Evolutionary conservation across 164 flowering plant species (phyloP), one percentile per base, ranked within the genome.

Genomic region (Buxus sempervirens): DNA sequence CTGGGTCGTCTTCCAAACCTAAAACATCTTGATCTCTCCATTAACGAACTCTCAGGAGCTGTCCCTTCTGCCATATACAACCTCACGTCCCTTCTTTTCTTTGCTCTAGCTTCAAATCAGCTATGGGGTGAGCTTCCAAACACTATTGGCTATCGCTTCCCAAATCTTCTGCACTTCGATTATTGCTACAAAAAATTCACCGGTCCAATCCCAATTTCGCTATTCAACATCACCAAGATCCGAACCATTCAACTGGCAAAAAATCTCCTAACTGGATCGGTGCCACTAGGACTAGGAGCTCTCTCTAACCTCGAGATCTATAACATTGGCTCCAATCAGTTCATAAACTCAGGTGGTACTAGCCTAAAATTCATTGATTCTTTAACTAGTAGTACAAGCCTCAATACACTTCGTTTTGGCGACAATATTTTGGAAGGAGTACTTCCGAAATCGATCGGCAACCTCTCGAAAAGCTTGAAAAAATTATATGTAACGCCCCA

Each of bases 171-270:
- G 15, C 22, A 9, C 38, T 66, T 83, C 74, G 70, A 65, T 16
- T 65, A 72, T 14, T 69, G 82, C 62, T 1, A 69, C 48, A 81
- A 83, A 27, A 60, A 72, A 2, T 74, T 83, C 66, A 75, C 84
- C 2, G 88, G 88, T 2, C 14, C 16, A 16, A 77, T 84, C 59
- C 85, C 88, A 7, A 73, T 56, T 26, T 82, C 85, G 18, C 68
- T 84, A 73, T 72, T 67, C 61, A 84, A 82, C 32, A 69, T 76
- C 45, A 75, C 85, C 9, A 77, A 74, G 24, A 61, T 82, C 24
- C 27, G 53, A 38, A 16, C 27, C 22, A 65, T 80, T 53, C 73
- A 68, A 3, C 38, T 80, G 55, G 72, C 82, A 0, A 53, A 62
- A 5, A 82, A 82, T 25, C 53, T 55, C 21, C 58, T 80, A 22